Percentiles rank a stretch among this genome's conserved stretches.
Conservation (phyloP, 2,329 filamentous ascomycete genomes). For the Polychaeton citri region DNA sequence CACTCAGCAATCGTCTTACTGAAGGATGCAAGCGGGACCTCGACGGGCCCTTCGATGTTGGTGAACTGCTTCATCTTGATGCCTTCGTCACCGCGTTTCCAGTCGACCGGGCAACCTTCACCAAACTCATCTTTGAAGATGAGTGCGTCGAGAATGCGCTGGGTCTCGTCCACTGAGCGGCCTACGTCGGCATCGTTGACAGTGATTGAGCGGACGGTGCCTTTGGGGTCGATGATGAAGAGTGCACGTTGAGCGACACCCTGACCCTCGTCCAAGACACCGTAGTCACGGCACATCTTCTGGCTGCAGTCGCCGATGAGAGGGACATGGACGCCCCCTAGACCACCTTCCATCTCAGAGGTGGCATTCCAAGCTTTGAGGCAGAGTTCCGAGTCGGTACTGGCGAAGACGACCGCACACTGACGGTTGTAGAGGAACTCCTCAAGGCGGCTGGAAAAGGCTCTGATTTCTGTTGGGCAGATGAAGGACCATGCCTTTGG, state of each 20-base stretch:
- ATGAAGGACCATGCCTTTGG: conserved; percentile 58
- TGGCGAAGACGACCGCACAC: conserved; percentile 47
- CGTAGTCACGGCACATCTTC: conserved; percentile 47
- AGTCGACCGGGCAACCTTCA: conserved; percentile 20
- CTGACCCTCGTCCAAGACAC: conserved; percentile 50
- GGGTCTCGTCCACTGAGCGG: conserved; percentile 50
- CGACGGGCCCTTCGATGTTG: neutral
- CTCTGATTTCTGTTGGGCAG: conserved; percentile 53
- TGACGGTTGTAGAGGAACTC: conserved; percentile 45
- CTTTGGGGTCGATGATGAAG: conserved; percentile 54
- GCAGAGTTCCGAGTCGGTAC: conserved; percentile 48
- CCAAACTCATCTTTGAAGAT: conserved; percentile 31
- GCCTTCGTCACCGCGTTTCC: conserved; percentile 11
- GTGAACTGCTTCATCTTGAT: conserved; percentile 1
- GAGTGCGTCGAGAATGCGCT: conserved; percentile 42
- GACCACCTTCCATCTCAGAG: conserved; percentile 46
- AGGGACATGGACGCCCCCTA: conserved; percentile 48
- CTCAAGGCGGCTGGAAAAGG: conserved; percentile 48
- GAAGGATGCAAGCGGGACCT: conserved; percentile 10
- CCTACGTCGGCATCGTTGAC: conserved; percentile 54
- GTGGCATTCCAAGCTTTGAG: conserved; percentile 46
- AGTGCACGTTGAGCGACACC: conserved; percentile 50
- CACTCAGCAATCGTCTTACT: conserved; percentile 17
- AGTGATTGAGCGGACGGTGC: conserved; percentile 46
- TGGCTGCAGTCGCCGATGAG: conserved; percentile 50